phyloP scores from a whole-genome alignment of 352 stramenopile species.

The Globisporangium solare region DNA sequence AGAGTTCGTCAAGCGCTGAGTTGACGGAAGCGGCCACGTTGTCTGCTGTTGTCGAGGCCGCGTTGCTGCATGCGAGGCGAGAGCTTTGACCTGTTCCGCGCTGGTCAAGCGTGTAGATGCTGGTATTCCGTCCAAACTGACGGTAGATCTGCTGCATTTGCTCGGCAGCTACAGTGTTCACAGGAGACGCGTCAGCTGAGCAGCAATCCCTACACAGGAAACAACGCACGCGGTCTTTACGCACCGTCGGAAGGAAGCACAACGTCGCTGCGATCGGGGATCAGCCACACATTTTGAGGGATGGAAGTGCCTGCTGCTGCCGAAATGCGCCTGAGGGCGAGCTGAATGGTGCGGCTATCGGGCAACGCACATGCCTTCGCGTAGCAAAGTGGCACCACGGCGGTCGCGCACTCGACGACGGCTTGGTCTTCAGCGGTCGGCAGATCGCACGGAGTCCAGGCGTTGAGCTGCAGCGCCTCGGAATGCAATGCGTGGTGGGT shows the following conservation, averaged over 20 bases:
- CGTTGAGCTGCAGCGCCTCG: slow-evolving; percentile 2
- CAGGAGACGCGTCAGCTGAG: background rate
- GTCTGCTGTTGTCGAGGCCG: background rate
- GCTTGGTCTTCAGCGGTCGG: background rate
- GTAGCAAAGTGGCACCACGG: slow-evolving; percentile 46
- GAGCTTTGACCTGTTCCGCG: slow-evolving; percentile 32
- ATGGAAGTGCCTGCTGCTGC: slow-evolving; percentile 9
- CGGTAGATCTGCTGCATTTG: slow-evolving; percentile 41
- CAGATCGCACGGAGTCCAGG: slow-evolving; percentile 3
- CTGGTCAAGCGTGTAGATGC: slow-evolving; percentile 53
- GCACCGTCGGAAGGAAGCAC: slow-evolving; percentile 9
- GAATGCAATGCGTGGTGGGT: too few species aligned
- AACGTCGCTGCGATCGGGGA: slow-evolving; percentile 26
- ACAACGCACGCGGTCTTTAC: background rate
- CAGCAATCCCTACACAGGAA: background rate
- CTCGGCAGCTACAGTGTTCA: slow-evolving; percentile 14
- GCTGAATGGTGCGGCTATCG: slow-evolving; percentile 25
- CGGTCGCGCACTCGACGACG: slow-evolving; percentile 27
- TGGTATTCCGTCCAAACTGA: slow-evolving; percentile 26
- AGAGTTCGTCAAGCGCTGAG: background rate
- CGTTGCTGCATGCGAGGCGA: slow-evolving; percentile 3
- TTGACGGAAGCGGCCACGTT: too few species aligned
- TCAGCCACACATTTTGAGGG: slow-evolving; percentile 25
- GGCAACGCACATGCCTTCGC: slow-evolving; percentile 22
- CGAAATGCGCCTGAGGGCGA: slow-evolving; percentile 48